These are phyloP conservation scores for Dicorynia guianensis DNA, from an alignment of 306 rosid species.

Conservation along the genomic window DNA sequence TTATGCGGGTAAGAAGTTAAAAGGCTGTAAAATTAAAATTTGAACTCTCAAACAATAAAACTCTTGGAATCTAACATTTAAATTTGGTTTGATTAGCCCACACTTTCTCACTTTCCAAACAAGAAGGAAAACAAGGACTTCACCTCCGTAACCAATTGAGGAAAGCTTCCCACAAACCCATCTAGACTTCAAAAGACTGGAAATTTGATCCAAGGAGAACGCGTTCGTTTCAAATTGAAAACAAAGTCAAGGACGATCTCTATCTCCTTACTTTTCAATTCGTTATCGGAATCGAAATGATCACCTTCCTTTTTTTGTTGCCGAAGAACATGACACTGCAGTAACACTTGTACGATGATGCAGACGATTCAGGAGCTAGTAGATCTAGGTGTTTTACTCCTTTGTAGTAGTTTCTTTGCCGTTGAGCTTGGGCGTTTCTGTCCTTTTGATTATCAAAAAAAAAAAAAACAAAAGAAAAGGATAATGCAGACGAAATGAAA, in stretches of 20 bases:
- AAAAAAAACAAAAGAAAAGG: neutral
- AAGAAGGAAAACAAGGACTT: neutral
- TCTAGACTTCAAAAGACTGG: slow-evolving; percentile 10
- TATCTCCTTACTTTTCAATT: neutral
- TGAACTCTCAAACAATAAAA: neutral
- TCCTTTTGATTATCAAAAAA: too few relatives aligned
- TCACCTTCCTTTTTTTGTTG: neutral
- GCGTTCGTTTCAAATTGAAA: slow-evolving; percentile 18
- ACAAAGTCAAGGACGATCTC: neutral
- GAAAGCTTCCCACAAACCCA: slow-evolving; percentile 71
- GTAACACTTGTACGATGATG: too few relatives aligned
- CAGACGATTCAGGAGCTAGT: too few relatives aligned
- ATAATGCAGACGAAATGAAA: slow-evolving; percentile 11
- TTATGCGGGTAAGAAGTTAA: neutral
- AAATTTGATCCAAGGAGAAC: neutral
- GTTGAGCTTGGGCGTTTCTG: too few relatives aligned
- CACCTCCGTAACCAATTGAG: slow-evolving; percentile 77
- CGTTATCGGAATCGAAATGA: neutral
- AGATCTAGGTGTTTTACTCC: too few relatives aligned
- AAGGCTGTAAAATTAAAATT: neutral
- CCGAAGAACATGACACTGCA: too few relatives aligned
- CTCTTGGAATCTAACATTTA: neutral
- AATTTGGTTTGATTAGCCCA: neutral
- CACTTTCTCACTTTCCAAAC: slow-evolving; percentile 32
- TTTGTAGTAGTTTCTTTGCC: too few relatives aligned